These are phyloP conservation scores for Cordyceps tenuipes DNA, from an alignment of 2,329 filamentous ascomycete genomes.

Conservation along the genomic window DNA sequence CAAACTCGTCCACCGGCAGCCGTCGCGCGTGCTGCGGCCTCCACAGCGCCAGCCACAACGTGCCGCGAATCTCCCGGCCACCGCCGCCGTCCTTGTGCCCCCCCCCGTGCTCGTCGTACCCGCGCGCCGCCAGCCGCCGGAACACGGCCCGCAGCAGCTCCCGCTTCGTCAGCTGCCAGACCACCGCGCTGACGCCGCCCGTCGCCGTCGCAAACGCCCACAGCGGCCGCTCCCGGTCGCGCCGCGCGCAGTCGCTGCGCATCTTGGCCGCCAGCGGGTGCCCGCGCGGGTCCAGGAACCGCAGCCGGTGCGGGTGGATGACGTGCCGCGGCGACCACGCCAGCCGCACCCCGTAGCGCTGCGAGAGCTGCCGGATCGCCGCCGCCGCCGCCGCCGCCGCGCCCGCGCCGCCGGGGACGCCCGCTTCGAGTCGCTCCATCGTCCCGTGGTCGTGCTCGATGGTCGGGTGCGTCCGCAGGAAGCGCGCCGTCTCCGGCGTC, in stretches of 20 bases:
- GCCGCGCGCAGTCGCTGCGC: constrained; percentile 21
- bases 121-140: constrained; percentile 19
- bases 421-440: background rate
- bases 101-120: constrained; percentile 15
- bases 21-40: constrained; percentile 15
- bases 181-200: constrained; percentile 15
- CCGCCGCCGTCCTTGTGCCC: constrained; percentile 5
- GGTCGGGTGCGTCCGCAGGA: constrained; percentile 10
- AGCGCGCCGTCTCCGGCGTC: constrained; percentile 15
- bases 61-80: constrained; percentile 18
- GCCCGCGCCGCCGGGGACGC: background rate
- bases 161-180: constrained; percentile 19
- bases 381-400: background rate
- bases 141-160: constrained; percentile 22
- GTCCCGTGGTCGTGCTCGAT: constrained; percentile 10
- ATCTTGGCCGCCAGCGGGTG: constrained; percentile 23
- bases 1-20: constrained; percentile 16
- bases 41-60: constrained; percentile 18
- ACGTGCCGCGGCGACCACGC: constrained; percentile 23
- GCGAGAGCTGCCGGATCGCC: constrained; percentile 12
- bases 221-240: constrained; percentile 21
- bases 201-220: constrained; percentile 23
- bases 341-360: constrained; percentile 18
- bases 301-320: constrained; percentile 25
- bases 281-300: constrained; percentile 24